Evolutionary conservation across 164 flowering plant species (phyloP), one percentile per base, ranked within the genome.

Genomic region (Magnolia changhungtana): DNA sequence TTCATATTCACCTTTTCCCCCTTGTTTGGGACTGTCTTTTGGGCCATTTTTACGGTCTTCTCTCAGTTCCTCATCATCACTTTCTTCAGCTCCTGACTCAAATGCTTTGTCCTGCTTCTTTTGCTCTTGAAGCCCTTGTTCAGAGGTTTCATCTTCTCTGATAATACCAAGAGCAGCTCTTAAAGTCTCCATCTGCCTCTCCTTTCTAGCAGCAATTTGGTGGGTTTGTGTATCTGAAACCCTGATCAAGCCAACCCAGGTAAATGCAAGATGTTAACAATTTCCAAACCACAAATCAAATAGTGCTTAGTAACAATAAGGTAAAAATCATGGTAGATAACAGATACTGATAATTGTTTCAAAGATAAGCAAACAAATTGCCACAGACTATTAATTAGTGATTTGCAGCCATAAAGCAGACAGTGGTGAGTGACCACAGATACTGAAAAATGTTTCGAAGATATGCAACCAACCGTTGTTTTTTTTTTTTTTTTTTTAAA

Each of bases 171-270:
- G 86, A 73, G 99, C 99, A 83, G 92, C 92, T 76, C 90, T 88
- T 4, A 96, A 80, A 24, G 84, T 88, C 85, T 94, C 98, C 95
- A 96, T 84, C 82, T 94, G 96, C 80, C 82, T 90, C 84, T 94
- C 98, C 82, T 94, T 94, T 67, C 92, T 88, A 58, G 98, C 98
- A 76, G 99, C 98, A 80, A 96, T 85, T 79, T 96, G 97, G 75
- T 94, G 99, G 23, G 95, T 90, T 80, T 92, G 95, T 9, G 98
- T 96, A 73, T 96, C 92, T 9, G 96, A 90, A 75, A 88, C 81
- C 88, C 99, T 92, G 82, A 71, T 63, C 16, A 79, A 75, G 52
- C 70, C 31, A 80, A 37, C 50, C 55, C 27, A 72, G 37, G 27
- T 49, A 21, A 20, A 9, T 55, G 19, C 7, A 10, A 72, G 50